Conservation (phyloP, 441 rosid genomes). For the Pelargonium australe region DNA sequence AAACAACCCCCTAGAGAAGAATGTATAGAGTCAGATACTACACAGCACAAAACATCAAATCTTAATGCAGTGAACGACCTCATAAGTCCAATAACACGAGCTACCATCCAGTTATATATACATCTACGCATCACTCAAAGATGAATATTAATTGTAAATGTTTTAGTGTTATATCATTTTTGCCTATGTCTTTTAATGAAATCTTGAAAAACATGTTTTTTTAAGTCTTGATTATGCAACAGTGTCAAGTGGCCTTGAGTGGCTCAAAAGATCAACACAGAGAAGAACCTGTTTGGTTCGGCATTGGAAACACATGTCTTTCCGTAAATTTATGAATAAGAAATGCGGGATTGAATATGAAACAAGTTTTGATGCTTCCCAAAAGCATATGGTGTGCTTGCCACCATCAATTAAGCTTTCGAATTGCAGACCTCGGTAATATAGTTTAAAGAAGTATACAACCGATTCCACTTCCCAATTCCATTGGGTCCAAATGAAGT, state of each 20-base stretch:
- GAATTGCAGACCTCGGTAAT: neutral
- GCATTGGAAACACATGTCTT: neutral
- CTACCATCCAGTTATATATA: too few relatives aligned
- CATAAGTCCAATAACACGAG: too few relatives aligned
- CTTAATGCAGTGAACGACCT: too few relatives aligned
- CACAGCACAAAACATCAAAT: conserved; percentile 4
- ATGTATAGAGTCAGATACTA: conserved; percentile 16
- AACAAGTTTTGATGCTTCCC: neutral
- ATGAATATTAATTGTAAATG: too few relatives aligned
- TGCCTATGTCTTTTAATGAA: neutral
- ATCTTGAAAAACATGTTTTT: too few relatives aligned
- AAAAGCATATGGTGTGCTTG: neutral
- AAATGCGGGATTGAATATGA: neutral
- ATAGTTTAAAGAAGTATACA: neutral
- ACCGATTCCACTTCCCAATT: neutral
- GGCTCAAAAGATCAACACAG: neutral
- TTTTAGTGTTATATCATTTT: neutral
- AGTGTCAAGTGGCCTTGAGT: neutral
- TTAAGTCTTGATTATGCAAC: neutral
- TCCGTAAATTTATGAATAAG: neutral
- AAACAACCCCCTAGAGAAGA: conserved; percentile 71
- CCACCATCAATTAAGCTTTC: neutral
- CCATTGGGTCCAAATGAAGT: neutral
- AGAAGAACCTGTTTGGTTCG: neutral
- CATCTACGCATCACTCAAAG: too few relatives aligned